Conservation (phyloP, 2,329 filamentous ascomycete genomes). For the Cordyceps fumosorosea region DNA sequence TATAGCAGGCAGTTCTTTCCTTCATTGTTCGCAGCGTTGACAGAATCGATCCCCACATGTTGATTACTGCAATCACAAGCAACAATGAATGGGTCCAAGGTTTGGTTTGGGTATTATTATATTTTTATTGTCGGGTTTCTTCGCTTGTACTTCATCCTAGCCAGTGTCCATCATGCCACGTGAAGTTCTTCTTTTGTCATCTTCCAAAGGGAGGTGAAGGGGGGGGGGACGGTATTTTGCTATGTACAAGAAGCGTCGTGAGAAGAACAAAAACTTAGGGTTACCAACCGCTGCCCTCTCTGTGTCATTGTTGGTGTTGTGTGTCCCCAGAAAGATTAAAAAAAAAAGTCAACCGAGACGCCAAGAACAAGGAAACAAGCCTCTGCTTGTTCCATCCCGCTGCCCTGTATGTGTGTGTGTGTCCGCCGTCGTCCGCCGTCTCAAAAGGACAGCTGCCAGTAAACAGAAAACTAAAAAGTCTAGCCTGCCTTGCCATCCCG, state of each 20-base stretch:
- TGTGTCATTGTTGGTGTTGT: background rate
- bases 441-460: background rate
- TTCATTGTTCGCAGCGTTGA: no score
- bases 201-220: no score
- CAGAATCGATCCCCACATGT: background rate
- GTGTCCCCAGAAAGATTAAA: background rate
- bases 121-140: conserved; percentile 1
- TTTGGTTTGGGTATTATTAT: background rate
- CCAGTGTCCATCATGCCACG: background rate
- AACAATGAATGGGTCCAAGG: background rate
- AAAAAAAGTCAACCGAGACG: background rate
- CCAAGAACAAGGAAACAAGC: background rate
- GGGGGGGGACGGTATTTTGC: background rate
- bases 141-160: background rate
- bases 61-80: background rate
- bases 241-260: background rate
- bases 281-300: no score
- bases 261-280: background rate
- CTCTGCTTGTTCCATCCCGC: background rate
- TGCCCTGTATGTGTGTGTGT: background rate
- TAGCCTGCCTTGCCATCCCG: background rate
- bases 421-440: background rate
- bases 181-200: background rate
- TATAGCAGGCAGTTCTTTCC: no score
- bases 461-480: background rate